A percentile compares a stretch with the other conserved stretches of the same genome.
Evolutionary conservation across 805 yeast species (phyloP).

Genomic region (Yamadazyma kitorensis): DNA sequence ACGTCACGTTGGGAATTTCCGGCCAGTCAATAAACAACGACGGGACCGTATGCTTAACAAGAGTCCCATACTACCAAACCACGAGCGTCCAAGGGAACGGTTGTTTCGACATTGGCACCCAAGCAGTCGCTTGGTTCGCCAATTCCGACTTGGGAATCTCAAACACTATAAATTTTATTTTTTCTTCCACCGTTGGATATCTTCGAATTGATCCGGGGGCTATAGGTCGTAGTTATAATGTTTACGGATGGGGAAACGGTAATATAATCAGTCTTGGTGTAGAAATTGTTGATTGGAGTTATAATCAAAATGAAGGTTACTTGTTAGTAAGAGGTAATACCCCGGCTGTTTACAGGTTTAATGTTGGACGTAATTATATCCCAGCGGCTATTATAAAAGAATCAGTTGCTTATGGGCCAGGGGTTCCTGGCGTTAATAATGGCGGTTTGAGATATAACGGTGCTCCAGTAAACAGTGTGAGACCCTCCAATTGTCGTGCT

Average conservation of each 20-base stretch:
- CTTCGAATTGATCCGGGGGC: too few relatives aligned
- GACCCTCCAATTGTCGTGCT: conserved; percentile 13
- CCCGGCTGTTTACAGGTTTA: conserved; percentile 10
- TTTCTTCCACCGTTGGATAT: too few relatives aligned
- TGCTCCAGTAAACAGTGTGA: too few relatives aligned
- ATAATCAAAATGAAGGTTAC: too few relatives aligned
- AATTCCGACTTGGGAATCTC: conserved; percentile 10
- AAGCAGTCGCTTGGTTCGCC: conserved; percentile 14
- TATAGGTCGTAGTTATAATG: conserved; percentile 18
- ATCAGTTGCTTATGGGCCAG: conserved; percentile 13
- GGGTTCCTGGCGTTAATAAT: conserved; percentile 14
- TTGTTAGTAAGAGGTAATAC: too few relatives aligned
- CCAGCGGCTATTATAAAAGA: conserved; percentile 8
- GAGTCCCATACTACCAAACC: conserved; percentile 16
- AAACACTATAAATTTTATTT: too few relatives aligned
- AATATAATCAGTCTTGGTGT: conserved; percentile 22
- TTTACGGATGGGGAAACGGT: conserved; percentile 26
- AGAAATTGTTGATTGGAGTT: conserved; percentile 4
- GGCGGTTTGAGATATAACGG: too few relatives aligned
- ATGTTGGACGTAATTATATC: conserved; percentile 21
- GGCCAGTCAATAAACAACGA: conserved; percentile 15
- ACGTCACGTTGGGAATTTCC: conserved; percentile 12
- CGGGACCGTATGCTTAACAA: conserved; percentile 24
- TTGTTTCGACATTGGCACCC: conserved; percentile 18
- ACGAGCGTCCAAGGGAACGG: conserved; percentile 20